phyloP scores from a whole-genome alignment of 2,329 filamentous ascomycete species.

The Talaromyces albobiverticillius region DNA sequence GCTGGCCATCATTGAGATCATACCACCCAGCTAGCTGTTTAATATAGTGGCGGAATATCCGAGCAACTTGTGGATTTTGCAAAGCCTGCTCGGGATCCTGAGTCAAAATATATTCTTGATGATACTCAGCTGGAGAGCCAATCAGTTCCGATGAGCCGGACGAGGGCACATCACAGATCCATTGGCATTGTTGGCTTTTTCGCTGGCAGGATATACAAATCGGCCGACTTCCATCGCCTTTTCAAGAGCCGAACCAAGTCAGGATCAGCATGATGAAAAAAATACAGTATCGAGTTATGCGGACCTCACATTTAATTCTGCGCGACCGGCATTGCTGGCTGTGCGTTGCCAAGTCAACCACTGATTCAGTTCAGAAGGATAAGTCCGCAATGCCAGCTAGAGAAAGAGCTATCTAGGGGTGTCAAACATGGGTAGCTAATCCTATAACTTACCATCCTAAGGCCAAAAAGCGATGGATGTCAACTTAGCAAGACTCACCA shows the following conservation, averaged over 20 bases:
- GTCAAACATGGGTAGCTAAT: too few species aligned
- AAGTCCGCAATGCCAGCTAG: too few species aligned
- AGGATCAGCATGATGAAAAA: not conserved
- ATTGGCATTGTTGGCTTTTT: not conserved
- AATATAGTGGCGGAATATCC: slow-evolving; percentile 41
- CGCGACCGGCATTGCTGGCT: not conserved
- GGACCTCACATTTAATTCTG: not conserved
- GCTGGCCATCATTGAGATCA: slow-evolving; percentile 43
- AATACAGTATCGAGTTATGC: not conserved
- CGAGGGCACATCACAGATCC: not conserved
- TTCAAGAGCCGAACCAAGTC: too few species aligned
- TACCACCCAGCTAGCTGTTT: slow-evolving; percentile 44
- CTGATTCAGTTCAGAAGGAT: not conserved
- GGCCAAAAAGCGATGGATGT: too few species aligned
- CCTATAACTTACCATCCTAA: too few species aligned
- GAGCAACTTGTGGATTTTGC: not conserved
- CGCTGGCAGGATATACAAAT: not conserved
- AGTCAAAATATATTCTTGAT: slow-evolving; percentile 25
- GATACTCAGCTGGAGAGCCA: too few species aligned
- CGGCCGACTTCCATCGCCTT: not conserved
- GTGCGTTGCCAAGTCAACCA: not conserved
- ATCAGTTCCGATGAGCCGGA: slow-evolving; percentile 1
- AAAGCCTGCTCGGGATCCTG: not conserved
- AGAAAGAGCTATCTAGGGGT: too few species aligned
- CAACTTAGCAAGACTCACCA: too few species aligned